Evolutionary conservation across 1,284 basidiomycete species (phyloP).

Genomic region (Cryptococcus jaspeensis): DNA sequence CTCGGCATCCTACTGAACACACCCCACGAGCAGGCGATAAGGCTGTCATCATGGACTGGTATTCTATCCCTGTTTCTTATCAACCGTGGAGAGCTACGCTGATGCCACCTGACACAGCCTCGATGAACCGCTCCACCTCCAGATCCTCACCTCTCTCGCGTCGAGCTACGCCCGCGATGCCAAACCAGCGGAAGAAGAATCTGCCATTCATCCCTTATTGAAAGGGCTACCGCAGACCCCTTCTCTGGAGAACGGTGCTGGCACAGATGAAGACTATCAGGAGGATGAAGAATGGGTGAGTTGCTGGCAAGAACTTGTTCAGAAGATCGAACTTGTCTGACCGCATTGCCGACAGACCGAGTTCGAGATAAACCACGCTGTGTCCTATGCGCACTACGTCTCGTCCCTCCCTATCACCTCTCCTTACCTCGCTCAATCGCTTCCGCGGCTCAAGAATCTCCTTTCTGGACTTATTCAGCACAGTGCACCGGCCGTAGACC

Average conservation of each 20-base stretch:
- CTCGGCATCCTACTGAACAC: neutral
- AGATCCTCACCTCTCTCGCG: conserved; percentile 47
- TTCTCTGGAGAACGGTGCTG: neutral
- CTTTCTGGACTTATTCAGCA: conserved; percentile 33
- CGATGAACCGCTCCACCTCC: conserved; percentile 46
- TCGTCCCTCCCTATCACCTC: conserved; percentile 33
- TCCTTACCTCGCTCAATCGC: conserved; percentile 20
- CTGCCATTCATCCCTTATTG: conserved; percentile 20
- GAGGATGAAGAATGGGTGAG: conserved; percentile 42
- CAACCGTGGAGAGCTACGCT: too few species aligned
- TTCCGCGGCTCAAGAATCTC: conserved; percentile 30
- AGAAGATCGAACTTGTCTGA: neutral
- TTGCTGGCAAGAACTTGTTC: neutral
- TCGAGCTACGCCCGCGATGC: conserved; percentile 24
- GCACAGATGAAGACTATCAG: conserved; percentile 1
- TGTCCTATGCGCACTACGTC: conserved; percentile 49
- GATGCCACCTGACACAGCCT: conserved; percentile 28
- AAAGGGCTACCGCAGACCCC: conserved; percentile 22
- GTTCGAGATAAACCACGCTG: conserved; percentile 46
- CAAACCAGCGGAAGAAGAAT: conserved; percentile 6
- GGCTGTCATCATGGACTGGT: conserved; percentile 16
- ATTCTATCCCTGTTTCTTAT: neutral
- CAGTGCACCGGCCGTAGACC: conserved; percentile 3
- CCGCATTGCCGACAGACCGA: conserved; percentile 26
- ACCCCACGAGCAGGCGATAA: neutral